Base-by-base conservation (phyloP, 164 flowering plant species). In the Kalanchoe fedtschenkoi region DNA sequence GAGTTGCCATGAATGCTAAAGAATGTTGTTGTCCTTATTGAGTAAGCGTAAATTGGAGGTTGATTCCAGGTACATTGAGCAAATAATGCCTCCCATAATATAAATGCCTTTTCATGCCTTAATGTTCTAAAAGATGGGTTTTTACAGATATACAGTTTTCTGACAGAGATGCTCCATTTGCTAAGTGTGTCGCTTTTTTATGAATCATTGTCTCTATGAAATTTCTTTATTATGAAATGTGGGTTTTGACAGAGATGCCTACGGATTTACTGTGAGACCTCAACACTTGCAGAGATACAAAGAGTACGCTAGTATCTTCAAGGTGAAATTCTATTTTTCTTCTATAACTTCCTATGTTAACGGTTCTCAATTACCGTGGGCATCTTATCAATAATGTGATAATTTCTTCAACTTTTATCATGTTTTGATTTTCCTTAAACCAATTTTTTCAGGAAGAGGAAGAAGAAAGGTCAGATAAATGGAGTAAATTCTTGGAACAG, bases 181-280 rank as follows among this genome's bases (percentile, higher is more conserved):
- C 55, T n/a, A n/a, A 44, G 53, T 19, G 21, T 29, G 21, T 24
- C 3, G 62, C 35, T 13, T 1, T 34, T 33, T n/a, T 51, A n/a
- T 46, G 8, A 14, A 8, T 1, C 9, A 11, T 0, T n/a, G 30
- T 28, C 13, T 19, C 13, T 11, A 14, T 37, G 29, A 42, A 9
- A 32, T 10, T 30, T 56, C 24, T 26, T 13, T 5, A 41, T 19
- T 61, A 2, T 19, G 13, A 53, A 14, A 28, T 29, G 21, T 61
- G 64, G 33, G 34, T 70, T 55, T 66, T 57, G 11, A 65, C 77
- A 92, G 98, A 88, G 98, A 93, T 69, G 77, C 86, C 37, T 89
- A 87, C 77, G 98, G 98, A 59, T 92, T 92, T 78, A 81, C 97
- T 64, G 76, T 92, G 74, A 91, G 97, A 72, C 96, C 98, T 60